These are phyloP conservation scores for Gaertneriomyces semiglobifer DNA, from an alignment of 192 early-diverging fungal species.

Conservation along the genomic window DNA sequence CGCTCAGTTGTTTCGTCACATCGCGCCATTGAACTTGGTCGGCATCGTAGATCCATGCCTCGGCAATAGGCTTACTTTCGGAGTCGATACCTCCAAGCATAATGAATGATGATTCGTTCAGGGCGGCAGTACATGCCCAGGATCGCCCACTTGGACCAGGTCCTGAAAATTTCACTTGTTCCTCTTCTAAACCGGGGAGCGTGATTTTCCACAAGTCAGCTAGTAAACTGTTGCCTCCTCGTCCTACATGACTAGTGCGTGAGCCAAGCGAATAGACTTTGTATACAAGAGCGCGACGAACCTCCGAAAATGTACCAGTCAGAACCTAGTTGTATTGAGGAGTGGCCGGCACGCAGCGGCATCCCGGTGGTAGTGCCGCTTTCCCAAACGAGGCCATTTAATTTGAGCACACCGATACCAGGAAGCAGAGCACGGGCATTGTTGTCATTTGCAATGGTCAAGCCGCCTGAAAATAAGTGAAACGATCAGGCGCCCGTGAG, in stretches of 20 bases:
- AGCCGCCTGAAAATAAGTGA: slow-evolving; percentile 2
- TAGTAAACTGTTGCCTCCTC: neutral
- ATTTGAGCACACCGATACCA: slow-evolving; percentile 23
- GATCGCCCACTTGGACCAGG: slow-evolving; percentile 6
- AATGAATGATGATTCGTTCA: slow-evolving; percentile 25
- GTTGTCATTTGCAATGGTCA: neutral
- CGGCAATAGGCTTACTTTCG: neutral
- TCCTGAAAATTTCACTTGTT: neutral
- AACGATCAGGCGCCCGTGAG: neutral
- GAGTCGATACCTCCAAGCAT: slow-evolving; percentile 10
- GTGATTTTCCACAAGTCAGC: slow-evolving; percentile 9
- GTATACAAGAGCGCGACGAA: slow-evolving; percentile 3
- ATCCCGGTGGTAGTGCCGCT: neutral
- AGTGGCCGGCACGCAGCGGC: neutral
- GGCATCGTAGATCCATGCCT: slow-evolving; percentile 25
- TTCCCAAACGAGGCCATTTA: slow-evolving; percentile 11
- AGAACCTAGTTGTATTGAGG: slow-evolving; percentile 11
- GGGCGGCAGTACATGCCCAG: slow-evolving; percentile 8
- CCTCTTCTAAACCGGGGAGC: neutral
- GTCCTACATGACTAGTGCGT: neutral
- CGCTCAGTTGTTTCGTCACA: slow-evolving; percentile 4
- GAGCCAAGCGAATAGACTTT: neutral
- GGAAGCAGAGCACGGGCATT: neutral
- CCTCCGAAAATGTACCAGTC: slow-evolving; percentile 27
- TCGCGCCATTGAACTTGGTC: slow-evolving; percentile 5